Evolutionary conservation across 139 green algal genomes (phyloP), one percentile per base, ranked within the genome.

Genomic region (Tetraselmis striata): DNA sequence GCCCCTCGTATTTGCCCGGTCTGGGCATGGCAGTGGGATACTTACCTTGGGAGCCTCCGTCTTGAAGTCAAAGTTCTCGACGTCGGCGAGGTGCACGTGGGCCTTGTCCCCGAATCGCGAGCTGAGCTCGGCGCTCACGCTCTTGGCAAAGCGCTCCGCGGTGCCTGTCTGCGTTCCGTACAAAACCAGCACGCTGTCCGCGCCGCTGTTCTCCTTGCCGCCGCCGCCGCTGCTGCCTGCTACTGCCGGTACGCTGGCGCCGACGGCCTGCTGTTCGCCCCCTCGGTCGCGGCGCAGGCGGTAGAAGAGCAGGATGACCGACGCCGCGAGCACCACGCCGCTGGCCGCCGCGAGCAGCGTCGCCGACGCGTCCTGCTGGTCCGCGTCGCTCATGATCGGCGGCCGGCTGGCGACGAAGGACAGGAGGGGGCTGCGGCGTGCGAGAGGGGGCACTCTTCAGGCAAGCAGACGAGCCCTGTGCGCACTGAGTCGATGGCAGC

Each of bases 91-190:
- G 74, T 28, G 74, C 26, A 28, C 26, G 25, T 31, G 74, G 23
- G 74, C 74, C 26, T 32, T 76, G 5, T 27, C 77, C 11, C 32
- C 2, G n/a, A 29, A 32, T 2, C 25, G 31, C 5, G 23, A 18
- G 77, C 77, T 79, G 29, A 84, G n/a, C 30, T 84, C 80, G n/a
- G 28, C 45, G 2, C 86, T 87, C 30, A 97, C 84, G 80, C 94
- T 90, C 85, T 97, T 98, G 77, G 90, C 85, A 80, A 98, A 98
- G 26, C 94, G 87, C 89, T 98, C 95, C 0, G 94, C 91, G 1
- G 95, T 98, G n/a, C 94, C 95, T 0, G 95, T 98, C 85, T 97
- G 94, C 25, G 90, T 94, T 31, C 90, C 90, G 80, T 89, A 95
- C 59, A 95, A 80, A 24, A 95, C 45, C 45, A 67, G 18, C 45